A percentile compares a stretch with the other conserved stretches of the same genome.
Evolutionary conservation across 1,284 basidiomycete species (phyloP).

Genomic region (Stygiomarasmius scandens): DNA sequence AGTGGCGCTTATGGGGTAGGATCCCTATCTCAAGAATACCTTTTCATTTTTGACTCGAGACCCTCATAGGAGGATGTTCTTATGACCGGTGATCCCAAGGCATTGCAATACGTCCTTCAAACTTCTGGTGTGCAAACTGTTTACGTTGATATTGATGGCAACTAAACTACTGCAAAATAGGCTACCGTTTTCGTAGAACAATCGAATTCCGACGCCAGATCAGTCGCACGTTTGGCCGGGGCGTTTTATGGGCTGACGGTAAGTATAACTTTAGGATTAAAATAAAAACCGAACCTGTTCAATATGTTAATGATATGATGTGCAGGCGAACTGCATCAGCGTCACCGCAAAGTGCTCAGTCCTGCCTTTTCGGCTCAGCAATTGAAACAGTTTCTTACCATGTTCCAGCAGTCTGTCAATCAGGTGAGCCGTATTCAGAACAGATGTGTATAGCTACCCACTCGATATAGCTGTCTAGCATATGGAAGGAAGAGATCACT

Average conservation of each 20-base stretch:
- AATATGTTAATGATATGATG: too few relatives aligned
- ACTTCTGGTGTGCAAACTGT: slow-evolving; percentile 13
- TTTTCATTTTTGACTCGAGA: background rate
- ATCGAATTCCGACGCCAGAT: slow-evolving; percentile 6
- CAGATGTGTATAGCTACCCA: background rate
- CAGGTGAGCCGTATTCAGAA: too few relatives aligned
- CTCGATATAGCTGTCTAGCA: slow-evolving; percentile 13
- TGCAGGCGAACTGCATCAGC: slow-evolving; percentile 24
- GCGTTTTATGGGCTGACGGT: slow-evolving; percentile 24
- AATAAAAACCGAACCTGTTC: too few relatives aligned
- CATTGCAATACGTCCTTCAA: slow-evolving; percentile 30
- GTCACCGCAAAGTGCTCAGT: slow-evolving; percentile 31
- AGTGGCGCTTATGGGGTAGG: slow-evolving; percentile 28
- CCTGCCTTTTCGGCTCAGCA: slow-evolving; percentile 30
- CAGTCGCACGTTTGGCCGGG: slow-evolving; percentile 21
- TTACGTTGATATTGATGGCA: too few relatives aligned
- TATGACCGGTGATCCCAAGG: slow-evolving; percentile 27
- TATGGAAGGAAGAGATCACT: slow-evolving; percentile 17
- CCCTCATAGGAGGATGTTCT: slow-evolving; percentile 20
- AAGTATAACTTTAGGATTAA: too few relatives aligned
- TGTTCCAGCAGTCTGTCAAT: slow-evolving; percentile 21
- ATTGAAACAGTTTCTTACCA: slow-evolving; percentile 23
- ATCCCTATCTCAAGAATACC: background rate
- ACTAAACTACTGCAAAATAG: too few relatives aligned
- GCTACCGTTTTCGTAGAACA: slow-evolving; percentile 26